Base-by-base conservation (phyloP, 2,329 filamentous ascomycete genomes). In the Sclerotinia spermophila region DNA sequence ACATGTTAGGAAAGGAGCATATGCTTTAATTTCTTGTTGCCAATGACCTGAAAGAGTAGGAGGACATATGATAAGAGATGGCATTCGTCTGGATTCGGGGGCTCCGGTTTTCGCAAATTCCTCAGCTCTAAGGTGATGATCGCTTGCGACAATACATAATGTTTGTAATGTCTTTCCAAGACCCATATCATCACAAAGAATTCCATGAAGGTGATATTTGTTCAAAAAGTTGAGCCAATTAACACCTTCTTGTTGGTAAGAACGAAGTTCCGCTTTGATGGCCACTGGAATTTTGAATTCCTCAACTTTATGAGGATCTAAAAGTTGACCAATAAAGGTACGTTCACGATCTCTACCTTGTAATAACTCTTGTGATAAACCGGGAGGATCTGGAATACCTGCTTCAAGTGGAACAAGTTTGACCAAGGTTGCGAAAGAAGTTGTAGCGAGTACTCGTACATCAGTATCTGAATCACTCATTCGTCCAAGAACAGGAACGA, bases 401-500 rank as follows among this genome's bases (percentile, higher is more conserved):
- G 96, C 96, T 82, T 99, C 96, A 21, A 99, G 87, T 19, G 96
- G 96, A 67, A 99, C 96, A 65, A 99, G 88, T 82, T 99, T 99
- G 75, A 99, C 96, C 11, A 99, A 84, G 0, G 96, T 98, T 2
- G 96, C 96, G 79, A 99, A 99, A 1, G 96, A 96, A 0, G 96
- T 99, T 0, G 96, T 99, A 5, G 96, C 94, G 69, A 99, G 91
- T 10, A 98, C 86, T 68, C 96, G 91, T 68, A 99, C 92, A 79
- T 98, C 96, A 74, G 96, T 95, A 79, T 99, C 95, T 0, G 95
- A 97, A 80, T 99, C 96, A 79, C 96, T 98, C 96, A 99, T 99
- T 59, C 96, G 90, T 68, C 96, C 96, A 66, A 99, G 86, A 5
- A 99, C 96, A 21, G 96, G 96, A 19, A 98, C 96, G 71, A 99